Conservation (phyloP, 805 yeast species). For the Jamesozyma gamospora region DNA sequence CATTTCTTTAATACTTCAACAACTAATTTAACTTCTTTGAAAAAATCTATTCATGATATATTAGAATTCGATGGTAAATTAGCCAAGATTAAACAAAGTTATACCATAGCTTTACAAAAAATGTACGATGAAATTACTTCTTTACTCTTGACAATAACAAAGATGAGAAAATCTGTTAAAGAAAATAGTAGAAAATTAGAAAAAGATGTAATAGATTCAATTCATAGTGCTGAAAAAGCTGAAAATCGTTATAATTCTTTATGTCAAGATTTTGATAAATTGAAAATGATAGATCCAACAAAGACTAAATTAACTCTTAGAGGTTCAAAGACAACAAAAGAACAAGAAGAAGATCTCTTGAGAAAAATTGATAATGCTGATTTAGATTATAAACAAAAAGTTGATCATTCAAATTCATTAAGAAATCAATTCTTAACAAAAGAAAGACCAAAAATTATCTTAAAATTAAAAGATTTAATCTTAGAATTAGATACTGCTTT, state of each 20-base stretch:
- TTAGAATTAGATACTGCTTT: constrained; percentile 85
- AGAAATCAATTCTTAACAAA: constrained; percentile 63
- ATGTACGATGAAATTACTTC: constrained; percentile 81
- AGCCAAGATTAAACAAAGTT: constrained; percentile 60
- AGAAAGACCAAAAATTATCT: constrained; percentile 69
- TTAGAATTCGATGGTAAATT: constrained; percentile 72
- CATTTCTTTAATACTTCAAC: constrained; percentile 29
- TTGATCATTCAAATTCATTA: constrained; percentile 57
- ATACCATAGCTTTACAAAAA: constrained; percentile 65
- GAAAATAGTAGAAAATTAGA: constrained; percentile 78
- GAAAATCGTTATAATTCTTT: constrained; percentile 64
- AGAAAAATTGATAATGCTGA: constrained; percentile 78
- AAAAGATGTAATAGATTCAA: constrained; percentile 76
- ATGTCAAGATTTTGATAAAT: constrained; percentile 78
- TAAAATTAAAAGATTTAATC: constrained; percentile 63
- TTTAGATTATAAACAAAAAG: constrained; percentile 72
- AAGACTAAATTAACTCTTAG: constrained; percentile 76
- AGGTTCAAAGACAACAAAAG: constrained; percentile 63
- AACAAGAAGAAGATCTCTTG: constrained; percentile 82
- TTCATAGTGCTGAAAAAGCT: constrained; percentile 79
- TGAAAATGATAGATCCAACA: constrained; percentile 71
- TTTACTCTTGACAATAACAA: constrained; percentile 56
- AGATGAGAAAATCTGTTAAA: constrained; percentile 65
- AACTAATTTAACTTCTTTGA: constrained; percentile 38
- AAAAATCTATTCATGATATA: constrained; percentile 53